Evolutionary conservation across 352 stramenopile genomes (phyloP).

Genomic region (Phytophthora citrophthora): DNA sequence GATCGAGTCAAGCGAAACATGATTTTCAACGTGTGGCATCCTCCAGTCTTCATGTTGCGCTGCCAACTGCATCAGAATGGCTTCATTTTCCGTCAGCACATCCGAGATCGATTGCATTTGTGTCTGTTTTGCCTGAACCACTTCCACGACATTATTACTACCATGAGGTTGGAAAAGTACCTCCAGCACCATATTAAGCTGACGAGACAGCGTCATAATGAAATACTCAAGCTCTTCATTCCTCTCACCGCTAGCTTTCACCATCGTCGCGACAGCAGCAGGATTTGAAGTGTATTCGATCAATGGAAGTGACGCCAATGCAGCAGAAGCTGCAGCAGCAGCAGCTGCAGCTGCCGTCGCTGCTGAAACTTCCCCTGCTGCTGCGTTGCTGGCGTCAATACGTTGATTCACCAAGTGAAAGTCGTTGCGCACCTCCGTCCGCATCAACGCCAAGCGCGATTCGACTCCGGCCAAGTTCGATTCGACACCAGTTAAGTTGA

Average conservation of each 20-base stretch:
- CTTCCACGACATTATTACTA: conserved; percentile 30
- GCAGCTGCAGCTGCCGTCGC: conserved; percentile 20
- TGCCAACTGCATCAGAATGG: conserved; percentile 56
- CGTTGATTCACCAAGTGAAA: conserved; percentile 44
- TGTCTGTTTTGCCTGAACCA: conserved; percentile 44
- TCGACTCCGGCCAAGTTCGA: conserved; percentile 16
- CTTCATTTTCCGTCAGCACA: conserved; percentile 67
- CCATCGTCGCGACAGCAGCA: conserved; percentile 5
- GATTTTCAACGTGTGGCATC: neutral
- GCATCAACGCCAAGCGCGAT: conserved; percentile 48
- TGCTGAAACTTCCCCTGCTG: conserved; percentile 16
- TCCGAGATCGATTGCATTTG: conserved; percentile 53
- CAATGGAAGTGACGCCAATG: conserved; percentile 14
- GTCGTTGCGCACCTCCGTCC: conserved; percentile 27
- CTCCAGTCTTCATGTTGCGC: conserved; percentile 16
- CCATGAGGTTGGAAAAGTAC: conserved; percentile 59
- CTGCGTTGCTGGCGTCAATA: conserved; percentile 27
- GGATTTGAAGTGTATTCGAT: neutral
- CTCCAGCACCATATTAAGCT: conserved; percentile 69
- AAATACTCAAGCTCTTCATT: conserved; percentile 68
- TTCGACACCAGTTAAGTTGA: conserved; percentile 33
- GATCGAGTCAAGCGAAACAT: neutral
- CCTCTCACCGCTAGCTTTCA: conserved; percentile 14
- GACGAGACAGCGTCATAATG: conserved; percentile 57
- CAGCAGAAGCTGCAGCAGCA: conserved; percentile 18